Conservation (phyloP, 2,329 filamentous ascomycete species). For the Pseudocercospora fuligena region DNA sequence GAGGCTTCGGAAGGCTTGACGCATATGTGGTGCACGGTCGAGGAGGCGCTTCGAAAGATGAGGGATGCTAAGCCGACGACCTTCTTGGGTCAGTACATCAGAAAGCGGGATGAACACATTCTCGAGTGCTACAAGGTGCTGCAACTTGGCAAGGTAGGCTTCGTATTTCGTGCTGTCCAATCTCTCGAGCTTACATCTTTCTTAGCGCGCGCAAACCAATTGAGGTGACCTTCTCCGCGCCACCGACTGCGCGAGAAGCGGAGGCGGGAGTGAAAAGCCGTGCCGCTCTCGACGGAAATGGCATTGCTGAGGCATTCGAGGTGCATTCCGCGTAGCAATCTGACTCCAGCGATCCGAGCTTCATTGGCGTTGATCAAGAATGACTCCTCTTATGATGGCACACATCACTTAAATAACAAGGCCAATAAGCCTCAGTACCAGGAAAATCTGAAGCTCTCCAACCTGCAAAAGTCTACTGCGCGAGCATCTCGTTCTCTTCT, state of each 20-base stretch:
- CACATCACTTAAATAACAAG: background rate
- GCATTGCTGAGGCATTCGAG: too few relatives aligned
- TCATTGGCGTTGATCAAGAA: background rate
- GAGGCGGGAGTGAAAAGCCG: too few relatives aligned
- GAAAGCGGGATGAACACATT: conserved; percentile 9
- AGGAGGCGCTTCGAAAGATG: conserved; percentile 10
- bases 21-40: background rate
- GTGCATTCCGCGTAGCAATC: too few relatives aligned
- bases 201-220: background rate
- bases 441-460: background rate
- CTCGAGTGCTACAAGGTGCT: conserved; percentile 1
- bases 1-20: conserved; percentile 4
- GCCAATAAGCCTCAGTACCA: background rate
- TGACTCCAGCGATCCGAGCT: background rate
- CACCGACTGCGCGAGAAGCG: too few relatives aligned
- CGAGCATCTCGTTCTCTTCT: conserved; percentile 47
- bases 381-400: background rate
- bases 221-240: too few relatives aligned
- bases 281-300: too few relatives aligned
- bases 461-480: background rate
- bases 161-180: too few relatives aligned
- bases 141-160: background rate
- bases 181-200: background rate
- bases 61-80: conserved; percentile 9
- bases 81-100: background rate